Evolutionary conservation across 2,329 filamentous ascomycete genomes (phyloP).

Genomic region (Colletotrichum karsti): DNA sequence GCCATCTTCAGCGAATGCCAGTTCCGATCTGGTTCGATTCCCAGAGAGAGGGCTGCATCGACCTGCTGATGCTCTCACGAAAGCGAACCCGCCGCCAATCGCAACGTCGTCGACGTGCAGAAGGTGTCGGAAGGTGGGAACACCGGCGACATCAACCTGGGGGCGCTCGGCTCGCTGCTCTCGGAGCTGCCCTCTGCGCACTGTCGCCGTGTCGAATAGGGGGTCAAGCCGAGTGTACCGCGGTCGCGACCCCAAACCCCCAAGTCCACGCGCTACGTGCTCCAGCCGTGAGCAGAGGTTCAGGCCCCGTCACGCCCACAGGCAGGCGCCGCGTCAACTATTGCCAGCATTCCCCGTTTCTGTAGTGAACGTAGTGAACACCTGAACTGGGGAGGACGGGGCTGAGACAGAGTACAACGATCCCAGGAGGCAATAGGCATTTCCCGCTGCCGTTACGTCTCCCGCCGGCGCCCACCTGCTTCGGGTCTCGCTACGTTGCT

Average conservation of each 20-base stretch:
- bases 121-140: slow-evolving; percentile 2
- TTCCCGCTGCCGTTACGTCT: too few relatives aligned
- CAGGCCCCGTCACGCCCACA: neutral
- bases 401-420: too few relatives aligned
- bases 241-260: neutral
- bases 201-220: slow-evolving; percentile 6
- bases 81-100: neutral
- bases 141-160: neutral
- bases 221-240: slow-evolving; percentile 9
- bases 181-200: slow-evolving; percentile 15
- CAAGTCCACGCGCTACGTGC: neutral
- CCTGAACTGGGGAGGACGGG: too few relatives aligned
- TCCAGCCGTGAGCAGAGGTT: neutral
- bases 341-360: too few relatives aligned
- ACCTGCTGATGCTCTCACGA: neutral
- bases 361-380: too few relatives aligned
- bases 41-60: neutral
- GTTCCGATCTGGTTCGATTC: neutral
- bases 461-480: neutral
- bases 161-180: slow-evolving; percentile 15
- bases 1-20: neutral
- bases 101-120: neutral
- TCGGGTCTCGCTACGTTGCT: neutral
- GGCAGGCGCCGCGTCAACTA: too few relatives aligned
- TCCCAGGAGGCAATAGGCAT: too few relatives aligned